phyloP scores from a whole-genome alignment of 192 early-diverging fungal genomes.

The Backusella tuberculispora region DNA sequence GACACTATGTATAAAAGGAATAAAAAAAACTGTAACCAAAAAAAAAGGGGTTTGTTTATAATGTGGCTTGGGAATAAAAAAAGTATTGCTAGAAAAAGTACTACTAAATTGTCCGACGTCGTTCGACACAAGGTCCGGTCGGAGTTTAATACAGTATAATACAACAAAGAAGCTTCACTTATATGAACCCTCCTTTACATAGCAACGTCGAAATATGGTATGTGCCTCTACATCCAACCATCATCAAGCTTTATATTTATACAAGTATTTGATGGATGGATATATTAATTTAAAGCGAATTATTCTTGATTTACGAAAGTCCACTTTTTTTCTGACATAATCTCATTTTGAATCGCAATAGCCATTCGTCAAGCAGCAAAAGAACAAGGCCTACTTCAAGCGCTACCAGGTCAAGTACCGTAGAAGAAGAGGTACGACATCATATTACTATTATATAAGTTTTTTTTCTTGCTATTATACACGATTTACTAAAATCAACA shows the following conservation, averaged over 20 bases:
- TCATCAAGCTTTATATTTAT: conserved; percentile 11
- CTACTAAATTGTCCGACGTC: too few relatives aligned
- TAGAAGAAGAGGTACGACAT: conserved; percentile 88
- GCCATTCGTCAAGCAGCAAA: conserved; percentile 47
- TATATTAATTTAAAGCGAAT: background rate
- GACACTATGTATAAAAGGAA: too few relatives aligned
- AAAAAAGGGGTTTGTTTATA: too few relatives aligned
- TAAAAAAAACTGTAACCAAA: too few relatives aligned
- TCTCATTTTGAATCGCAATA: conserved; percentile 18
- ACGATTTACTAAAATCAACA: background rate
- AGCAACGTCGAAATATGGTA: conserved; percentile 31
- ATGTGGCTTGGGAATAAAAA: too few relatives aligned
- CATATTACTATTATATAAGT: background rate
- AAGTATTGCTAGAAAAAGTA: too few relatives aligned
- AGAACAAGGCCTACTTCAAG: conserved; percentile 92
- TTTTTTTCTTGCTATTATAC: conserved; percentile 22
- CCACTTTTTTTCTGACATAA: background rate
- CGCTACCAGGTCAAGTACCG: conserved; percentile 99
- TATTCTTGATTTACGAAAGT: background rate
- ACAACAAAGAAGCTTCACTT: background rate
- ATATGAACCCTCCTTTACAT: conserved; percentile 21
- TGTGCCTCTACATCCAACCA: background rate
- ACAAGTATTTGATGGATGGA: conserved; percentile 25
- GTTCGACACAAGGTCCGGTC: too few relatives aligned
- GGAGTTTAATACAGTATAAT: conserved; percentile 1